phyloP scores from a whole-genome alignment of 805 yeast genomes.

The Candida berthetii region DNA sequence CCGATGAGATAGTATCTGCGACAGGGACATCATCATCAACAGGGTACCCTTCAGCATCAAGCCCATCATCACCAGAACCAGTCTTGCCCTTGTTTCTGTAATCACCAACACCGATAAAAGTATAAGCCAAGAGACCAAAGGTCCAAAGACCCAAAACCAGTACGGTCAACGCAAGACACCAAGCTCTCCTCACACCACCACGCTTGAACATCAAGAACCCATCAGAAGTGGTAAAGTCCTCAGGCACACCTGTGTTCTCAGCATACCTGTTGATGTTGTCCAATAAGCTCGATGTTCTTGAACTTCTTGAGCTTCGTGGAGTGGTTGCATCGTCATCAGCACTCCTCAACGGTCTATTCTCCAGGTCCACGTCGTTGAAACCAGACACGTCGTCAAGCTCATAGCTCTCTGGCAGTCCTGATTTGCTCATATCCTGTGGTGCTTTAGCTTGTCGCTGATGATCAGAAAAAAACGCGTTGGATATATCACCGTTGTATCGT shows the following conservation, averaged over 20 bases:
- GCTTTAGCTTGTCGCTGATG: too few species aligned
- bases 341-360: not conserved
- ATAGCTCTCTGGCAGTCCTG: not conserved
- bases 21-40: not conserved
- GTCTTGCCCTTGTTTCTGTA: not conserved
- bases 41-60: not conserved
- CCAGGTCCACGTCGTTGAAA: not conserved
- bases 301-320: not conserved
- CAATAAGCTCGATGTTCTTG: conserved; percentile 22
- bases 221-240: conserved; percentile 3
- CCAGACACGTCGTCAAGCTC: not conserved
- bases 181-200: not conserved
- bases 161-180: not conserved
- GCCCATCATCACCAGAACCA: not conserved
- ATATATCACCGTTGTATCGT: too few species aligned
- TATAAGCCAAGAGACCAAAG: not conserved
- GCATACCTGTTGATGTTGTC: conserved; percentile 22
- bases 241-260: not conserved
- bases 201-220: not conserved
- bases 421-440: not conserved
- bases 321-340: not conserved
- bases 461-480: too few species aligned
- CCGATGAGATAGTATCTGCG: too few species aligned
- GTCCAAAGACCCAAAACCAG: not conserved
- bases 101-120: not conserved